These are phyloP conservation scores for Dictyostelium purpureum DNA, from an alignment of 78 protist species.

Conservation along the genomic window DNA sequence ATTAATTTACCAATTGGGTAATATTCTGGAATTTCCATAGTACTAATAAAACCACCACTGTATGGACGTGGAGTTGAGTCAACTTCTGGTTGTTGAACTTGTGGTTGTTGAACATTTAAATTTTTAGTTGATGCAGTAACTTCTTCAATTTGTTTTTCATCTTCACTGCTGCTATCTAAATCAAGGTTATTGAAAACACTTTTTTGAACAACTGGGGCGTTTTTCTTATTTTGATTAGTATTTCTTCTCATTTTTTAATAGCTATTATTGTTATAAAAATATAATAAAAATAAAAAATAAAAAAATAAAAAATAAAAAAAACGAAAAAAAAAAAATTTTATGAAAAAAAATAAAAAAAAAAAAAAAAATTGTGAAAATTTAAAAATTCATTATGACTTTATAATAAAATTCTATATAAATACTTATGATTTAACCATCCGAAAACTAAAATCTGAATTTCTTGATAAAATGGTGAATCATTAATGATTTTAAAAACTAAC, in stretches of 20 bases:
- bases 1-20: slow-evolving; percentile 17
- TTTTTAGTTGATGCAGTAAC: not conserved
- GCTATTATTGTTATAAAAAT: not conserved
- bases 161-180: not conserved
- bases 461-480: no score
- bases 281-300: not conserved
- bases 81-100: not conserved
- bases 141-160: slow-evolving; percentile 7
- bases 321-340: not conserved
- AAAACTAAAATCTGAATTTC: no score
- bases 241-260: not conserved
- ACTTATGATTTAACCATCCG: no score
- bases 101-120: not conserved
- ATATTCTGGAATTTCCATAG: slow-evolving; percentile 12
- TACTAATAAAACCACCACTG: slow-evolving; percentile 6
- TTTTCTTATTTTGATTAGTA: not conserved
- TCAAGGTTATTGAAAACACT: not conserved
- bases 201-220: not conserved
- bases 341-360: not conserved
- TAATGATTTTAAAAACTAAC: no score
- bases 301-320: not conserved
- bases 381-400: no score
- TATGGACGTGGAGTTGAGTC: slow-evolving; percentile 18
- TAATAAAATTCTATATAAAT: no score
- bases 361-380: no score